These are phyloP conservation scores for Otatea glauca DNA, from an alignment of 176 grass and related monocot species.

Conservation along the genomic window DNA sequence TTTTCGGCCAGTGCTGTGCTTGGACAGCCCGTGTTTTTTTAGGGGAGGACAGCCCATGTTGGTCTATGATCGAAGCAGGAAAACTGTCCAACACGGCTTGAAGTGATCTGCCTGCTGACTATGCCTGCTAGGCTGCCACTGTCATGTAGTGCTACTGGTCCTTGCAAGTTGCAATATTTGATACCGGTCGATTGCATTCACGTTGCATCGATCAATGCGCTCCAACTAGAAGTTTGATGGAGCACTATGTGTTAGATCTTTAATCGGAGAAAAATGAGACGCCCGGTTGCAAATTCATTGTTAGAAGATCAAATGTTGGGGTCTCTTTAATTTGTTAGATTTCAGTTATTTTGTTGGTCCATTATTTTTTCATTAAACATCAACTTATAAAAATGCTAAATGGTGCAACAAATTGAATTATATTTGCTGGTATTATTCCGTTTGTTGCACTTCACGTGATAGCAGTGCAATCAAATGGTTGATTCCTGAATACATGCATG, in stretches of 20 bases:
- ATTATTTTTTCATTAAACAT: neutral
- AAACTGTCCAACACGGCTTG: too few relatives aligned
- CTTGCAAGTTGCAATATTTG: neutral
- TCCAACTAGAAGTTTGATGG: neutral
- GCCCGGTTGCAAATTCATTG: neutral
- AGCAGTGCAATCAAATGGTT: neutral
- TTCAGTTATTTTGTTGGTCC: too few relatives aligned
- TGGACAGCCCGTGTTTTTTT: too few relatives aligned
- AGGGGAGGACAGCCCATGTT: too few relatives aligned
- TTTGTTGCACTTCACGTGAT: neutral
- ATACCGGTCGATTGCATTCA: neutral
- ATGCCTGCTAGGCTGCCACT: too few relatives aligned
- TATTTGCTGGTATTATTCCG: neutral
- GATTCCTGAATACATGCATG: neutral
- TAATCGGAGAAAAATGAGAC: neutral
- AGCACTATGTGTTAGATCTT: neutral
- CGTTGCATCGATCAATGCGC: neutral
- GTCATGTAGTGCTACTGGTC: neutral
- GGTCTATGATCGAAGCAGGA: too few relatives aligned
- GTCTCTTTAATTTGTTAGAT: too few relatives aligned
- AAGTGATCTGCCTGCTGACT: neutral
- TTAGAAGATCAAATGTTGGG: neutral
- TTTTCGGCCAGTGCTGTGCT: too few relatives aligned
- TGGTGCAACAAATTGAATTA: neutral
- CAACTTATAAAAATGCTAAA: neutral